phyloP scores from a whole-genome alignment of 2,329 filamentous ascomycete species.

The Calonectria montana region DNA sequence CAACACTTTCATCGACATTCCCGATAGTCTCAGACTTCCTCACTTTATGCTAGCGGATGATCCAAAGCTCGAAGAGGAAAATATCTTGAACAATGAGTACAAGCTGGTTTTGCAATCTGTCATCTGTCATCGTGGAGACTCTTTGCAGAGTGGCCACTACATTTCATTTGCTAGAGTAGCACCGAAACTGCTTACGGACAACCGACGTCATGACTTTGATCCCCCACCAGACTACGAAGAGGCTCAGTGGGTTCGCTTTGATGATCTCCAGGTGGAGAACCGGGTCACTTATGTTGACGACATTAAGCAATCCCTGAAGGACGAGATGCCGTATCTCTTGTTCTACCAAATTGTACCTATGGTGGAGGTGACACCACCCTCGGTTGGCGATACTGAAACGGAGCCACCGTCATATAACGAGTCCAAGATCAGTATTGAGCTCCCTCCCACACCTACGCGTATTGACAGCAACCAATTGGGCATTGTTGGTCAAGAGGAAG shows the following conservation, averaged over 20 bases:
- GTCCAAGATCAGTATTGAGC: constrained; percentile 56
- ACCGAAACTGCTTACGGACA: constrained; percentile 69
- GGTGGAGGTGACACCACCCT: constrained; percentile 70
- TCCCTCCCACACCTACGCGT: constrained; percentile 41
- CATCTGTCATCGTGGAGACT: constrained; percentile 90
- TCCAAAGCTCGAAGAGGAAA: constrained; percentile 68
- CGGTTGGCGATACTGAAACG: constrained; percentile 58
- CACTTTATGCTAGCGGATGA: constrained; percentile 88
- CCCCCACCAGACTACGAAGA: constrained; percentile 75
- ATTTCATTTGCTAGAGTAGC: constrained; percentile 84
- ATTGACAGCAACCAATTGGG: constrained; percentile 30
- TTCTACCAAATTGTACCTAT: constrained; percentile 97
- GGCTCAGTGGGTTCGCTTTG: constrained; percentile 89
- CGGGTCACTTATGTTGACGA: constrained; percentile 84
- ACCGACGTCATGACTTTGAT: constrained; percentile 65
- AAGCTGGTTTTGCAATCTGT: constrained; percentile 92
- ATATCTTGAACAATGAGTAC: constrained; percentile 86
- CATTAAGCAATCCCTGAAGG: constrained; percentile 77
- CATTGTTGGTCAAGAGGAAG: constrained; percentile 31
- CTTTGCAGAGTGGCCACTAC: constrained; percentile 91
- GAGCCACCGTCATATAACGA: constrained; percentile 71
- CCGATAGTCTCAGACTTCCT: constrained; percentile 81
- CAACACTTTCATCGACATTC: constrained; percentile 91
- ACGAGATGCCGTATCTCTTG: constrained; percentile 93
- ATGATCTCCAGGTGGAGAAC: constrained; percentile 78